Base-by-base conservation (phyloP, 192 early-diverging fungal genomes). In the Rhizophagus prolifer region DNA sequence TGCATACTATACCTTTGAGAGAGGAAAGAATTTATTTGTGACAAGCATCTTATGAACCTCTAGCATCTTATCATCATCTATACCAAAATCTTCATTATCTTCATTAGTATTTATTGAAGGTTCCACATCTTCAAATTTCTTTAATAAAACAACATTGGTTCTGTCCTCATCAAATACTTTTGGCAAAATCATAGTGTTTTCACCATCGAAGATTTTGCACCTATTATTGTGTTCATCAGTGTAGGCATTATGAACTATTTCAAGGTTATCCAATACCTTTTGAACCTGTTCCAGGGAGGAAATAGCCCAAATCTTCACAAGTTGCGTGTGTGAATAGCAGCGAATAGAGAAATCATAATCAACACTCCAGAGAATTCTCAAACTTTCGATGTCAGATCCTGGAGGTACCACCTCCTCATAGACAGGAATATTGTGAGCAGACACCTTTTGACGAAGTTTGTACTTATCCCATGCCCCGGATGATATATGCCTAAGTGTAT, bases 261-360 rank as follows among this genome's bases (percentile, higher is more conserved):
- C 50, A 16, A 70, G 68, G 46, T 26, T 70, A 9, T 70, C 41
- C 12, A 72, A 58, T 54, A 25, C 58, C 8, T 34, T 16, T 1
- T 19, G 2, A 4, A 58, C 59, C 1, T n/a, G 7, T 58, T 72
- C 50, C n/a, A 10, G 14, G 0, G 70, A 12, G 3, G 47, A 31
- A 19, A 72, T 9, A 3, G 70, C 54, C 70, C 70, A 72, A n/a
- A 72, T n/a, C 30, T 72, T 72, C 7, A 72, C 26, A 58, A 58
- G 47, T 58, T 72, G 70, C 0, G 70, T 72, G 5, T 30, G 4
- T 1, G 4, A 31, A 54, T 72, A n/a, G 25, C 26, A 6, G 12
- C 70, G 70, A 3, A 34, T 72, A n/a, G 70, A 72, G 30, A 72
- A 72, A 1, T 31, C 70, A 58, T 58, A 72, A n/a, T 72, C 70